Evolutionary conservation across 2,329 filamentous ascomycete genomes (phyloP).

Genomic region (Sarocladiaceae sp.): DNA sequence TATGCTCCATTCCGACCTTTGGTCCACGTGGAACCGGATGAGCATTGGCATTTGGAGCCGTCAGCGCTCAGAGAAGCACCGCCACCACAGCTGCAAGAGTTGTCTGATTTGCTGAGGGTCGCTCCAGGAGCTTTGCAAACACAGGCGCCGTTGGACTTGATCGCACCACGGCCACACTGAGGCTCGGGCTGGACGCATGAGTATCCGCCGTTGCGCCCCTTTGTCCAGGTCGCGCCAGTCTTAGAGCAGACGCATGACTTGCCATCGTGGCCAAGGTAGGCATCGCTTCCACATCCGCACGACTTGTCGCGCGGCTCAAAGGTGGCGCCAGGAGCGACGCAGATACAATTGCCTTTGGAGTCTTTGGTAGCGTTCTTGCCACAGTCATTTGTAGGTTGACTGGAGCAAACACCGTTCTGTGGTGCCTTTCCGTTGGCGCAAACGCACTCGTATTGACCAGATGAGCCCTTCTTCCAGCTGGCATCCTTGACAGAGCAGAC

Average conservation of each 20-base stretch:
- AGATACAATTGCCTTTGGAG: neutral
- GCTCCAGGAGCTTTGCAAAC: conserved; percentile 3
- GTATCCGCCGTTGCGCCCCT: neutral
- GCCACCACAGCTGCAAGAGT: conserved; percentile 2
- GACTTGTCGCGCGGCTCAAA: neutral
- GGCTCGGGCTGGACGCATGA: neutral
- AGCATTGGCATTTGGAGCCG: conserved; percentile 1
- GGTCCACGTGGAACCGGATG: neutral
- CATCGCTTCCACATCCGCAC: neutral
- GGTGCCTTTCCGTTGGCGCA: neutral
- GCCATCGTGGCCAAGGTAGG: neutral
- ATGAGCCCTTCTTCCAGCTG: neutral
- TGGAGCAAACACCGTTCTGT: conserved; percentile 3
- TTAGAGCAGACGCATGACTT: conserved; percentile 1
- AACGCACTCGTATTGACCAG: neutral
- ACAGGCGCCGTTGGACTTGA: neutral
- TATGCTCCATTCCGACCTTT: neutral
- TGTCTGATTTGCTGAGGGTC: neutral
- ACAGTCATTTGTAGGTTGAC: neutral
- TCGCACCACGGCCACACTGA: neutral
- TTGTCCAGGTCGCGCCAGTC: neutral
- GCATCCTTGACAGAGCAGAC: neutral
- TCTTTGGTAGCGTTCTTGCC: neutral
- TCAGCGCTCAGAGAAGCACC: neutral
- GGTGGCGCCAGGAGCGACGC: neutral